These are phyloP conservation scores for Delonix regia DNA, from an alignment of 306 rosid species.

Conservation along the genomic window DNA sequence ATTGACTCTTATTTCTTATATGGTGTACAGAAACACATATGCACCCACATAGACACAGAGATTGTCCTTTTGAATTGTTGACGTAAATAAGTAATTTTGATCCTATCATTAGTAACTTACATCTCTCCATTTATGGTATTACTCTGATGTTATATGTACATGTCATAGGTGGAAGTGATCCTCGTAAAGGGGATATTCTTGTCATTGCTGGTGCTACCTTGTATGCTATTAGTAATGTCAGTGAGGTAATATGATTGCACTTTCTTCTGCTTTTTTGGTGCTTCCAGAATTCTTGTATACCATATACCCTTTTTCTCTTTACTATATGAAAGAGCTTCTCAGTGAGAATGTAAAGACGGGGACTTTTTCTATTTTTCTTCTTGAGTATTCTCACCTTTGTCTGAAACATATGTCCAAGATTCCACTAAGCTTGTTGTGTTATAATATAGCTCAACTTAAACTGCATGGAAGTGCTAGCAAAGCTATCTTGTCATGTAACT, in stretches of 20 bases:
- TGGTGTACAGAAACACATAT: not conserved
- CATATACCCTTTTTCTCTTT: not conserved
- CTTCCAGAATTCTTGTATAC: not conserved
- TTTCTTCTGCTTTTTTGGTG: not conserved
- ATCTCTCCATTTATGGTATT: slow-evolving; percentile 11
- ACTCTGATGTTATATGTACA: slow-evolving; percentile 34
- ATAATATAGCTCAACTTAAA: not conserved
- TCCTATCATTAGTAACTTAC: slow-evolving; percentile 9
- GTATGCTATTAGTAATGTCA: slow-evolving; percentile 82
- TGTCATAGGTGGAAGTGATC: slow-evolving; percentile 76
- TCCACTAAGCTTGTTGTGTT: not conserved
- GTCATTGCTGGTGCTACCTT: slow-evolving; percentile 81
- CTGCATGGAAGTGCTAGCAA: not conserved
- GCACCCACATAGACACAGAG: not conserved
- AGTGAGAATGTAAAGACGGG: not conserved
- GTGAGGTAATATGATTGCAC: slow-evolving; percentile 58
- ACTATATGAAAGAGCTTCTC: not conserved
- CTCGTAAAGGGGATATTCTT: slow-evolving; percentile 64
- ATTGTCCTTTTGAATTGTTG: not conserved
- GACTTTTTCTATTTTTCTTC: not conserved
- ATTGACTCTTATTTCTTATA: slow-evolving; percentile 10
- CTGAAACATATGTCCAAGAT: not conserved
- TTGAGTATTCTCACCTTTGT: not conserved
- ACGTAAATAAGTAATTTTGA: not conserved
- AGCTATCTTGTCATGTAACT: not conserved